These are phyloP conservation scores for Grifola frondosa DNA, from an alignment of 1,284 basidiomycete species.

Conservation along the genomic window DNA sequence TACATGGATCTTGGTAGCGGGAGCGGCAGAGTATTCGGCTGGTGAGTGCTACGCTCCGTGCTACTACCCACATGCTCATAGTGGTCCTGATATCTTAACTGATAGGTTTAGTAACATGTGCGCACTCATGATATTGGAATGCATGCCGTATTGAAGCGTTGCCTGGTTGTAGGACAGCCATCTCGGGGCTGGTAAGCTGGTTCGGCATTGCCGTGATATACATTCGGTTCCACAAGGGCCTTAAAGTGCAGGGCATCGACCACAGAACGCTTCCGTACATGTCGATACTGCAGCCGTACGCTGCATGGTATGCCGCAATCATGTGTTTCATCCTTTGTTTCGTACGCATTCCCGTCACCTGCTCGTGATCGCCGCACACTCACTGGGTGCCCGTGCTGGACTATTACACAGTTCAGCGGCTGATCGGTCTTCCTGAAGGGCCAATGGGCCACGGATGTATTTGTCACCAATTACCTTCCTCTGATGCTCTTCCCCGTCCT, in stretches of 20 bases:
- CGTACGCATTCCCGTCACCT: too few species aligned
- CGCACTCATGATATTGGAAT: too few species aligned
- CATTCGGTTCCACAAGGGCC: conserved; percentile 74
- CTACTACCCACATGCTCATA: not conserved
- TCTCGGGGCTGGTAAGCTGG: conserved; percentile 78
- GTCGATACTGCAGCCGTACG: conserved; percentile 63
- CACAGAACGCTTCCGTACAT: conserved; percentile 66
- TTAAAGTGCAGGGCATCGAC: conserved; percentile 74
- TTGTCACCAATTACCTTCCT: conserved; percentile 81
- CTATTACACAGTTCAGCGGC: conserved; percentile 71
- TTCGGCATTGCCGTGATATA: conserved; percentile 81
- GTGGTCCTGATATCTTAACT: not conserved
- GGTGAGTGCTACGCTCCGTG: conserved; percentile 14
- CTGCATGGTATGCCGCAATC: conserved; percentile 66
- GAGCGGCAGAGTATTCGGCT: conserved; percentile 66
- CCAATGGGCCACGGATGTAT: conserved; percentile 57
- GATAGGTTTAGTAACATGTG: conserved; percentile 73
- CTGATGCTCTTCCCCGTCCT: conserved; percentile 72
- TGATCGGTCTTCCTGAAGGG: conserved; percentile 75
- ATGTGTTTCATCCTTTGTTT: conserved; percentile 63
- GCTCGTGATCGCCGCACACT: too few species aligned
- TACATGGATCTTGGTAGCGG: conserved; percentile 64
- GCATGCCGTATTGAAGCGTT: too few species aligned
- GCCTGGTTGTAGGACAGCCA: conserved; percentile 41
- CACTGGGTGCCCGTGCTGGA: too few species aligned